Conservation (phyloP, 2,329 filamentous ascomycete species). For the Sodiomyces alkalinus region DNA sequence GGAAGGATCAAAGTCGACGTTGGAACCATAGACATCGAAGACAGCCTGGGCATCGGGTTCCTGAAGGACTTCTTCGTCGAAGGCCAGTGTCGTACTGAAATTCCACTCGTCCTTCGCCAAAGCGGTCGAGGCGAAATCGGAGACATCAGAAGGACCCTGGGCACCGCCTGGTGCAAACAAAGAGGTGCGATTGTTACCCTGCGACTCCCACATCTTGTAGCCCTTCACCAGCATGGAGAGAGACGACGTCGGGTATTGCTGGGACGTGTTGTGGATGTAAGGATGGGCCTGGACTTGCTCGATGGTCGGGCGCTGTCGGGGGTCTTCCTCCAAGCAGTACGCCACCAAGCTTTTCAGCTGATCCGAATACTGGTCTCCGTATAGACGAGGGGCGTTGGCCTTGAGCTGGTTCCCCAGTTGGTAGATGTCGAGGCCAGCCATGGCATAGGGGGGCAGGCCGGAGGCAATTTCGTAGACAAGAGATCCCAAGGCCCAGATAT, state of each 20-base stretch:
- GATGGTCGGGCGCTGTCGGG: slow-evolving; percentile 52
- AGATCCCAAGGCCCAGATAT: slow-evolving; percentile 77
- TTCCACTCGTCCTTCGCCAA: slow-evolving; percentile 49
- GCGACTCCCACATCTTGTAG: slow-evolving; percentile 62
- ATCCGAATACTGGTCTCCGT: slow-evolving; percentile 56
- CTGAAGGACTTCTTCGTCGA: slow-evolving; percentile 41
- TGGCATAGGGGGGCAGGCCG: slow-evolving; percentile 56
- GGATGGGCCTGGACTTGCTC: slow-evolving; percentile 54
- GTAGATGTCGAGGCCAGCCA: slow-evolving; percentile 31
- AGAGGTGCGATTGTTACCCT: slow-evolving; percentile 54
- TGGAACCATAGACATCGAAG: slow-evolving; percentile 43
- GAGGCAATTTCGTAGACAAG: slow-evolving; percentile 72
- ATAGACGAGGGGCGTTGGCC: slow-evolving; percentile 49
- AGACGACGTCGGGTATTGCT: slow-evolving; percentile 46
- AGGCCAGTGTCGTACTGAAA: slow-evolving; percentile 50
- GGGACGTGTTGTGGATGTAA: slow-evolving; percentile 49
- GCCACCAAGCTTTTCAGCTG: slow-evolving; percentile 55
- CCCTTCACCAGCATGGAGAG: slow-evolving; percentile 53
- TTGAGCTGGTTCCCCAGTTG: slow-evolving; percentile 40
- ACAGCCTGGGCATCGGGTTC: slow-evolving; percentile 41
- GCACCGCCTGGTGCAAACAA: slow-evolving; percentile 46
- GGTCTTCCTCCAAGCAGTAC: slow-evolving; percentile 57
- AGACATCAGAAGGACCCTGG: slow-evolving; percentile 27
- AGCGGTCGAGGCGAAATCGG: slow-evolving; percentile 26
- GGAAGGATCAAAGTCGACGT: slow-evolving; percentile 35